Base-by-base conservation (phyloP, 495 filamentous ascomycete species). In the Staphylotrichum longicolle region DNA sequence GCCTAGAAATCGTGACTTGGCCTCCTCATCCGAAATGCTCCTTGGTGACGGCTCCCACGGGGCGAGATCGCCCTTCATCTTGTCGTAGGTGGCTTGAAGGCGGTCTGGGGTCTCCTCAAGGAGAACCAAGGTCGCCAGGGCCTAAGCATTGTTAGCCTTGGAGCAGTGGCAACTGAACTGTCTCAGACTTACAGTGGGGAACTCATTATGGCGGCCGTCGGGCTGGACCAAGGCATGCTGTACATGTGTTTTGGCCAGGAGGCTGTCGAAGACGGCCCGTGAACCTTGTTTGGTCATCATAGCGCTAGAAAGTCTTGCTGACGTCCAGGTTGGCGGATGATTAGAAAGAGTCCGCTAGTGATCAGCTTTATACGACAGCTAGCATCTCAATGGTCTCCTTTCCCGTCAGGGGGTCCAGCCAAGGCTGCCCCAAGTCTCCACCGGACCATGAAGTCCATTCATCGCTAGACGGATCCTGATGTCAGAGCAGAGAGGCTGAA, bases 191-290 rank as follows among this genome's bases (percentile, higher is more conserved):
- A 69, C 70, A 49, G 58, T 61, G 3, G 71, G 71, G 5, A 68
- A 42, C 6, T 66, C 51, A 44, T 73, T 73, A 57, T 65, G 62
- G 1, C 52, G 52, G 0, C 63, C 67, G 11, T 64, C 67, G 27
- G 62, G 63, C 47, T 68, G 65, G 5, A 71, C 39, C 58, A 73
- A 48, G 52, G 71, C 71, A 45, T 69, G 66, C 20, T 66, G 50
- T 12, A 71, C 71, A 50, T 73, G 71, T 10, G 67, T 69, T 12
- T 70, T 71, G 2, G 65, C 60, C 11, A 73, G 56, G n/a, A 71
- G 61, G 34, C 54, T 55, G 58, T 71, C 65, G 30, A 73, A 73
- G 34, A 54, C 56, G 20, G 63, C 32, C 15, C 65, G 58, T 32
- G 68, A 66, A 20, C 1, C 42, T n/a, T 58, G 53, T 34, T 64